Base-by-base conservation (phyloP, 2,329 filamentous ascomycete genomes). In the Didymellaceae sp. region DNA sequence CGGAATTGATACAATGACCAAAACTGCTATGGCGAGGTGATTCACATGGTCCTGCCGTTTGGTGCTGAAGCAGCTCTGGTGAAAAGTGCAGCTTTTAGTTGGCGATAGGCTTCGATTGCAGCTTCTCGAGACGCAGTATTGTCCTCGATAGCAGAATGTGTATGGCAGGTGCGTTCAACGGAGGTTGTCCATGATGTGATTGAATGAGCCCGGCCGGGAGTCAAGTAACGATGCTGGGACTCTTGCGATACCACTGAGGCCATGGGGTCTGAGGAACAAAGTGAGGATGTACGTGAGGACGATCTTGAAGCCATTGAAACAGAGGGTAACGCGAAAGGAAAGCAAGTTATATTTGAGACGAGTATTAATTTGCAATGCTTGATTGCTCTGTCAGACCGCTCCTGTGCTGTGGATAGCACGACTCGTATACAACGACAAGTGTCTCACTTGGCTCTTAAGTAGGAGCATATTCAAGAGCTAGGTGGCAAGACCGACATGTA, bases 181-280 rank as follows among this genome's bases (percentile, higher is more conserved):
- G 71, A 43, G 6, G 66, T 64, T 13, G 68, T 64, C 70, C 70
- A 72, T 37, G 62, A 66, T 45, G 65, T 58, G 38, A 72, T 71
- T 31, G 58, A 57, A 2, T 63, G 68, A 16, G 65, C 66, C 45
- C 61, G 67, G 28, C 55, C 55, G 6, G 61, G 61, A 14, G 62
- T 59, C 28, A 72, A 48, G 38, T 65, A 71, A 10, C 59, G 66
- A 53, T 70, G 66, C 10, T 60, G 31, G 25, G 54, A 54, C 7
- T 57, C 45, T 7, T 55, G 56, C 22, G 57, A 34, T 16, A 59
- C 44, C 16, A 54, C 26, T n/a, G 57, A 55, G 14, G 46, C 43
- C 63, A 65, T 62, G 21, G 34, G 39, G 9, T 41, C 45, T 44
- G 53, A 52, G 8, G 55, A 65, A 52, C 62, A 63, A 26, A 28